Evolutionary conservation across 148 eudicot species (phyloP).

Genomic region (Spergularia marina): DNA sequence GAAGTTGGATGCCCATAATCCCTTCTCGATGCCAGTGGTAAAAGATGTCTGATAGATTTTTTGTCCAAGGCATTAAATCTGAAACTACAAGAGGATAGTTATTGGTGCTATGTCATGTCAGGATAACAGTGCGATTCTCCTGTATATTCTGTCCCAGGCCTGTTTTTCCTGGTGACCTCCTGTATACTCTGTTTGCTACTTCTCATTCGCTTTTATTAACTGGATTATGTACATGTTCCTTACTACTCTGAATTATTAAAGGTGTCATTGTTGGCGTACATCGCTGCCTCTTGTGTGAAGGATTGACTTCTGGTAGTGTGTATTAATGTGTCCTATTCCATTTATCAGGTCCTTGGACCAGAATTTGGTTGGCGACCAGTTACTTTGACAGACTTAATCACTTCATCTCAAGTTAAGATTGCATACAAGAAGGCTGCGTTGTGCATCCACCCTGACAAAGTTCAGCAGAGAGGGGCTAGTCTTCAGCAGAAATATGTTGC

Average conservation of each 20-base stretch:
- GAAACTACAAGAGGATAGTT: too few species aligned
- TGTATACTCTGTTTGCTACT: too few species aligned
- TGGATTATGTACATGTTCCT: neutral
- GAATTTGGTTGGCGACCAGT: constrained; percentile 82
- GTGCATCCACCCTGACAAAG: constrained; percentile 92
- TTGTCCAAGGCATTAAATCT: neutral
- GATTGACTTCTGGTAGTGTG: neutral
- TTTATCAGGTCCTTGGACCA: constrained; percentile 72
- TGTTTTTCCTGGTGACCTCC: too few species aligned
- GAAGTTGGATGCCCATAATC: neutral
- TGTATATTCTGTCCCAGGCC: neutral
- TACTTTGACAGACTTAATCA: constrained; percentile 77
- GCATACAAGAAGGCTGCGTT: constrained; percentile 77
- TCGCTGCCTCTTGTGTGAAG: neutral
- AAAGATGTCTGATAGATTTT: neutral
- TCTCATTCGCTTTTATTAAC: neutral
- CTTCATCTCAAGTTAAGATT: constrained; percentile 71
- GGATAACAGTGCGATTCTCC: neutral
- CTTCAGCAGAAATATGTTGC: constrained; percentile 75
- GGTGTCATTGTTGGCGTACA: neutral
- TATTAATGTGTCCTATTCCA: neutral
- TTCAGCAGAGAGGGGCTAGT: constrained; percentile 85
- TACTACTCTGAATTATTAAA: neutral
- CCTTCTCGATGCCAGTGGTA: neutral
- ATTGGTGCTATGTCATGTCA: too few species aligned